Evolutionary conservation across 2,329 filamentous ascomycete species (phyloP).

Genomic region (Fusarium redolens): DNA sequence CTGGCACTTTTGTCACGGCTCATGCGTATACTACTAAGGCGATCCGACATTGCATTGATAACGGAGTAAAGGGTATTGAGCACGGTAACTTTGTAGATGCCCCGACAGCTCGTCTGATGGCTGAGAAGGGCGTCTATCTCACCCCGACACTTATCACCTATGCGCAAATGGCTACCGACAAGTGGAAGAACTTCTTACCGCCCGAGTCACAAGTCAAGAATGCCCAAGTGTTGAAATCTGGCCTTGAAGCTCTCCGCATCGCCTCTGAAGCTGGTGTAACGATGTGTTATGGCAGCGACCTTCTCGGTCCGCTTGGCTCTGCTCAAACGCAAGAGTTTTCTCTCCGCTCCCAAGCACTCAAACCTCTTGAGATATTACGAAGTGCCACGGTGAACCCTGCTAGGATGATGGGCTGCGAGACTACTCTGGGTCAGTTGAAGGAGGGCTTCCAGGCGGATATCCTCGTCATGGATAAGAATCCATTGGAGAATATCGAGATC

Average conservation of each 20-base stretch:
- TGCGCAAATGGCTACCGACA: background rate
- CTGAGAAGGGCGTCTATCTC: conserved; percentile 1
- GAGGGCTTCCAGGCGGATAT: background rate
- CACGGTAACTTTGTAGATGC: conserved; percentile 3
- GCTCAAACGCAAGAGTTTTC: background rate
- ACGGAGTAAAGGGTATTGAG: conserved; percentile 7
- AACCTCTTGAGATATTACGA: background rate
- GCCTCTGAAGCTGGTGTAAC: background rate
- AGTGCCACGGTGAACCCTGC: background rate
- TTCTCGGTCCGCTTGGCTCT: background rate
- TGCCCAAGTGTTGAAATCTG: background rate
- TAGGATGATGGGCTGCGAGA: background rate
- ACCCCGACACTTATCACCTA: background rate
- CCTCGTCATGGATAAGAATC: background rate
- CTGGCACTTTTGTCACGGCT: background rate
- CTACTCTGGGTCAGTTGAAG: background rate
- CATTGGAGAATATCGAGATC: background rate
- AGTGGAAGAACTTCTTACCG: background rate
- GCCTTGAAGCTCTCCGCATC: background rate
- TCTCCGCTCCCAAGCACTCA: background rate
- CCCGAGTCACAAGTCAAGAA: background rate
- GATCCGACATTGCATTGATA: conserved; percentile 60
- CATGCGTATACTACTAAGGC: conserved; percentile 50
- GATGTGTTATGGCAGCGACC: background rate
- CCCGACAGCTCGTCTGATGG: background rate